Evolutionary conservation across 108 stramenopile species (phyloP).

Genomic region (Pelagomonas calceolata): DNA sequence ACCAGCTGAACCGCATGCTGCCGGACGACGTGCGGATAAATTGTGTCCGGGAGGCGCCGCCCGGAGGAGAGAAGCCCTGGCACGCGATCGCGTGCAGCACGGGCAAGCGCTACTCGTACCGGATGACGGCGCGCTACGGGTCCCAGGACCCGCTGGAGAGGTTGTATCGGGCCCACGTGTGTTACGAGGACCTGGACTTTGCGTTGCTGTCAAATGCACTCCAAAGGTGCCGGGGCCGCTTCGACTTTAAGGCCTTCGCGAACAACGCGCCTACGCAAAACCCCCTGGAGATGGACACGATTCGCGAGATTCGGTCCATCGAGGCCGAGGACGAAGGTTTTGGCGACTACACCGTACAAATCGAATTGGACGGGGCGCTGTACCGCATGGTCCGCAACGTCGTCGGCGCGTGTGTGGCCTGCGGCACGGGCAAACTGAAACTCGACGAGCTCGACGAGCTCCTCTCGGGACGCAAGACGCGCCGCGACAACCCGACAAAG

Average conservation of each 20-base stretch:
- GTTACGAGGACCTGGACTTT: slow-evolving; percentile 9
- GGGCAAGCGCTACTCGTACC: slow-evolving; percentile 31
- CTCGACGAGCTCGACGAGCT: slow-evolving; percentile 14
- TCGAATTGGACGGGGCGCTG: slow-evolving; percentile 30
- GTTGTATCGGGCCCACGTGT: slow-evolving; percentile 14
- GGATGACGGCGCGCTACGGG: slow-evolving; percentile 9
- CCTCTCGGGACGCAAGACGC: background rate
- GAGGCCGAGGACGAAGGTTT: slow-evolving; percentile 20
- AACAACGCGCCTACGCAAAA: slow-evolving; percentile 13
- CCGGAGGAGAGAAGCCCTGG: slow-evolving; percentile 6
- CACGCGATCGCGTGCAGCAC: slow-evolving; percentile 20
- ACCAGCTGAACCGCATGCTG: slow-evolving; percentile 7
- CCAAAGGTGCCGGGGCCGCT: slow-evolving; percentile 18
- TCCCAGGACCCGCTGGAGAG: slow-evolving; percentile 19
- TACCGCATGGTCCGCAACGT: slow-evolving; percentile 40
- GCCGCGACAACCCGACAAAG: slow-evolving; percentile 2
- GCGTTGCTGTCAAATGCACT: slow-evolving; percentile 7
- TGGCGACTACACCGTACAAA: slow-evolving; percentile 15
- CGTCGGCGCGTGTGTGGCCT: slow-evolving; percentile 20
- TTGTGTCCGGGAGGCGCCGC: background rate
- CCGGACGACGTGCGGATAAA: background rate
- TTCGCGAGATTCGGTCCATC: slow-evolving; percentile 19
- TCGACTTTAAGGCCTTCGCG: slow-evolving; percentile 34
- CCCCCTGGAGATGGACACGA: background rate
- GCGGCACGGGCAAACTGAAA: slow-evolving; percentile 19